These are phyloP conservation scores for Boletus sensibilis DNA, from an alignment of 768 basidiomycete species.

Conservation along the genomic window DNA sequence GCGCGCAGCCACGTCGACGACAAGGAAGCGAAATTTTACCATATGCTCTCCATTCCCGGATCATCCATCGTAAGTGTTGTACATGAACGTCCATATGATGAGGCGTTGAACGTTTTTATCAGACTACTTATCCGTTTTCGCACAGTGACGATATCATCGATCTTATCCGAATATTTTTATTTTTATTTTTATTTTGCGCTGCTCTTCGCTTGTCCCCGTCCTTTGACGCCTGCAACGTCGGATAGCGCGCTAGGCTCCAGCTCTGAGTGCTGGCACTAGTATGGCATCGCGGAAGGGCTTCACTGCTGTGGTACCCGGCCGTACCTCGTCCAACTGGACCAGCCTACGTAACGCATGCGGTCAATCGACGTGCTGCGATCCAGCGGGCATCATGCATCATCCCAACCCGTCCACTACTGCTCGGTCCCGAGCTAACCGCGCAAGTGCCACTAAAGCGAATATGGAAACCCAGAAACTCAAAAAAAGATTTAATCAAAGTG, in stretches of 20 bases:
- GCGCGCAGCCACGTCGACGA: background rate
- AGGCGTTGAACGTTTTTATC: background rate
- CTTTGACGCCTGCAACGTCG: background rate
- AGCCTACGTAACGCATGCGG: background rate
- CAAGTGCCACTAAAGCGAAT: background rate
- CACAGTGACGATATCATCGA: background rate
- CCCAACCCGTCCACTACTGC: background rate
- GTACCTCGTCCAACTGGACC: background rate
- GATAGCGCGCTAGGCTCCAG: background rate
- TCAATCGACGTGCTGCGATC: background rate
- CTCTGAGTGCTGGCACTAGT: background rate
- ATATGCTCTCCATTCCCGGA: constrained; percentile 4
- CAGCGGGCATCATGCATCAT: background rate
- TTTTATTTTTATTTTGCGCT: background rate
- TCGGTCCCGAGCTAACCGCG: constrained; percentile 10
- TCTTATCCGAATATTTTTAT: background rate
- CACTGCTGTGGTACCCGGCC: background rate
- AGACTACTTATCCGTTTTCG: background rate
- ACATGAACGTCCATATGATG: background rate
- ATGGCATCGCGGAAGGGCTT: background rate
- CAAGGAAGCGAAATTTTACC: background rate
- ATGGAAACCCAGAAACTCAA: constrained; percentile 9
- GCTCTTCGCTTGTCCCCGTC: background rate
- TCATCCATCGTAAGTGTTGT: background rate
- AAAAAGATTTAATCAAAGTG: constrained; percentile 1